Evolutionary conservation across 2,329 filamentous ascomycete species (phyloP), one percentile per base, ranked within the genome.

Genomic region (Trichoderma endophyticum): DNA sequence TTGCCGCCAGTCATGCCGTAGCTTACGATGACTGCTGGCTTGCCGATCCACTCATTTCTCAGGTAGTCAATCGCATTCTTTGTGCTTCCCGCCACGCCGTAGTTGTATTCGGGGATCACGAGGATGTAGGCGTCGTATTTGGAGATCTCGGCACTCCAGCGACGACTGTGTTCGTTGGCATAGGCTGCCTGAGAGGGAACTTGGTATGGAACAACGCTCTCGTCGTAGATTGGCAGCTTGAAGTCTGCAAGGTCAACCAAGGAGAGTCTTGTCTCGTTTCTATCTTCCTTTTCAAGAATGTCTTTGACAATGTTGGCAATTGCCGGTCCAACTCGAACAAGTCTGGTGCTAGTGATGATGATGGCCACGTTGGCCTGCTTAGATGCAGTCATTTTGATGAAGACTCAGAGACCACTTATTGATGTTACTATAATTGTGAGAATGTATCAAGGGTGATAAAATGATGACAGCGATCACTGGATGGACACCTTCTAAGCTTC

Each of bases 61-160:
- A 67, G 7, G 14, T 67, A 67, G 21, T 67, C 64, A 28, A 67
- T 67, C 6, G 48, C 64, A 51, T 67, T 67, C 24, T 67, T 67
- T 36, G 64, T 67, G 30, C 64, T 28, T 26, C 48, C 64, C 3
- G 64, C 64, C 48, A 67, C 24, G 3, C 64, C 64, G 26, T 57
- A 67, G 21, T 67, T 67, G 51, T 67, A 67, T n/a, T 67, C 64
- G 7, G 64, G 64, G 2, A 67, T 43, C 18, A 67, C 24, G 32
- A 59, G 24, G 26, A 67, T 11, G 6, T 67, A 67, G 9, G 51
- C 51, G 28, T 67, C 64, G 11, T 67, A 57, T 18, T 67, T 67
- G 11, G 64, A n/a, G 14, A 67, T 67, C 11, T 67, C 51, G 1
- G 51, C 51, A n/a, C 51, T 67, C 51, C 64, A 59, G 51, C 48